A percentile compares a stretch with the other conserved stretches of the same genome.
Evolutionary conservation across 2,329 filamentous ascomycete species (phyloP).

Genomic region (Nothopassalora personata): DNA sequence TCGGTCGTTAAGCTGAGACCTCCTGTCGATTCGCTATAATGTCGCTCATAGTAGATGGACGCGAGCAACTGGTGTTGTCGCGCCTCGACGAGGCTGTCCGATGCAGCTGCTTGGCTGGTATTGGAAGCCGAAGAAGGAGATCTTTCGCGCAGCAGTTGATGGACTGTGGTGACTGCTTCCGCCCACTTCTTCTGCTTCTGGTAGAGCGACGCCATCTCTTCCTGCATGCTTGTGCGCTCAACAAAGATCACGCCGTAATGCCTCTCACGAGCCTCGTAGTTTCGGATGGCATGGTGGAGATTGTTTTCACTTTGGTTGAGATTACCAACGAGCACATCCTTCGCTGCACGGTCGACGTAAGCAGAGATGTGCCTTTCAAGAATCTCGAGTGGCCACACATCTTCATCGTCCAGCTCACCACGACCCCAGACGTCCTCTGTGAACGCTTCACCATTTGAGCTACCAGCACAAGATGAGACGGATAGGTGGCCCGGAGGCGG

Average conservation of each 20-base stretch:
- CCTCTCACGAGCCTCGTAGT: conserved; percentile 12
- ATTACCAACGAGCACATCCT: conserved; percentile 12
- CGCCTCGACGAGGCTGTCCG: conserved; percentile 7
- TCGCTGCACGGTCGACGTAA: conserved; percentile 10
- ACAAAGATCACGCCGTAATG: conserved; percentile 16
- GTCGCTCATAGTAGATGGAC: conserved; percentile 19
- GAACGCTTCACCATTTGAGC: not conserved
- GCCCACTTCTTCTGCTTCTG: conserved; percentile 19
- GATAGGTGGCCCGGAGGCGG: not conserved
- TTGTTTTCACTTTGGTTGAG: conserved; percentile 21
- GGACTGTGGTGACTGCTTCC: conserved; percentile 17
- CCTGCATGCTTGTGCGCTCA: conserved; percentile 13
- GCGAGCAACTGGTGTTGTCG: conserved; percentile 21
- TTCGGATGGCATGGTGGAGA: conserved; percentile 14
- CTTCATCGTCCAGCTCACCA: conserved; percentile 3
- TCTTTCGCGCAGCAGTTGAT: conserved; percentile 14
- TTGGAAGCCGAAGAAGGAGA: not conserved
- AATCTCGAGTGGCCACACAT: conserved; percentile 11
- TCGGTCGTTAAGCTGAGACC: conserved; percentile 5
- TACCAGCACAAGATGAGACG: not conserved
- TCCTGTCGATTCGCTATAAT: conserved; percentile 5
- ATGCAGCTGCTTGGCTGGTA: not conserved
- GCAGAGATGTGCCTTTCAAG: conserved; percentile 11
- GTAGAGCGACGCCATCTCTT: conserved; percentile 17
- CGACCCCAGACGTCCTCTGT: not conserved